These are phyloP conservation scores for Hypoxylon sp. DNA, from an alignment of 2,329 filamentous ascomycete species.

Conservation along the genomic window DNA sequence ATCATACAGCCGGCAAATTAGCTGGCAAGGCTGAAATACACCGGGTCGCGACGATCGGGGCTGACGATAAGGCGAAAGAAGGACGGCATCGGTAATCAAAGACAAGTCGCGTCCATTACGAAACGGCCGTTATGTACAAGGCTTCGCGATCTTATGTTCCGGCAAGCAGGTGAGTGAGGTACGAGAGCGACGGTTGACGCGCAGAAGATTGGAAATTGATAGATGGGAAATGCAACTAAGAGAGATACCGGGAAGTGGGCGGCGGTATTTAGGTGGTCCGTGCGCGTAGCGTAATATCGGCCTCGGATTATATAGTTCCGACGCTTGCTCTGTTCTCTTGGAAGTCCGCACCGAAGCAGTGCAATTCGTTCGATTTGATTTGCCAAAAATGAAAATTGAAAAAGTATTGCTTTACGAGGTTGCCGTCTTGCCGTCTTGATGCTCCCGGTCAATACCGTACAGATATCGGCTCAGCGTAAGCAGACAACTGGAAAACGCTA, in stretches of 20 bases:
- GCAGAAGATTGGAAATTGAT: constrained; percentile 23
- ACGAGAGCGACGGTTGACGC: constrained; percentile 8
- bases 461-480: no score
- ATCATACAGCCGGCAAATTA: constrained; percentile 24
- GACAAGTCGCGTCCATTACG: constrained; percentile 6
- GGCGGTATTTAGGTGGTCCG: constrained; percentile 13
- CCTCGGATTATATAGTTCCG: constrained; percentile 31
- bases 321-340: constrained; percentile 16
- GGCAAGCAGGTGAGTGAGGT: neutral
- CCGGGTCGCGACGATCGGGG: constrained; percentile 20
- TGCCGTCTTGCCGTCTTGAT: no score
- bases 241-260: constrained; percentile 3
- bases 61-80: neutral
- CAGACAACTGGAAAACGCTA: no score
- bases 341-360: no score
- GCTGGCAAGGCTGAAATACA: constrained; percentile 7
- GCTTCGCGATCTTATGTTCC: neutral
- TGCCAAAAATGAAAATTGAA: no score
- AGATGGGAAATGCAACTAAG: constrained; percentile 3
- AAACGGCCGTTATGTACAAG: neutral
- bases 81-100: neutral
- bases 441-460: no score
- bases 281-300: constrained; percentile 19
- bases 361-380: no score
- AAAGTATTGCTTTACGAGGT: no score